Evolutionary conservation across 352 stramenopile species (phyloP).

Genomic region (Globisporangium acanthophoron): DNA sequence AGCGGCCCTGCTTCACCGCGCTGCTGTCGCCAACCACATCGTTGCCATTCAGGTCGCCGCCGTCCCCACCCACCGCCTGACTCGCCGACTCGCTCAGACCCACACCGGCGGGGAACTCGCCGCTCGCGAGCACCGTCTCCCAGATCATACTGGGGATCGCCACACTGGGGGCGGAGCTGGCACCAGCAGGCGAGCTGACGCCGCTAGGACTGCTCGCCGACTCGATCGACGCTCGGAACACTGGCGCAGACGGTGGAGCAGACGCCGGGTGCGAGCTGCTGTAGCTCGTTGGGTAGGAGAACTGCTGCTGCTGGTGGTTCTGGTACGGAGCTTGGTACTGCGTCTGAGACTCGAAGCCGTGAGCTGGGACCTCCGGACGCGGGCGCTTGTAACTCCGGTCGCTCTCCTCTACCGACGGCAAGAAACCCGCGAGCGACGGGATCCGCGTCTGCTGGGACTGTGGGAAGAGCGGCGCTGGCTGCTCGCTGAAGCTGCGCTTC

Average conservation of each 20-base stretch:
- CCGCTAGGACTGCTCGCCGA: conserved; percentile 11
- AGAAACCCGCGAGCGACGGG: conserved; percentile 30
- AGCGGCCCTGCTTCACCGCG: conserved; percentile 44
- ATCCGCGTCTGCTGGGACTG: conserved; percentile 25
- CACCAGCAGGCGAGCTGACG: not conserved
- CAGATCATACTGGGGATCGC: conserved; percentile 41
- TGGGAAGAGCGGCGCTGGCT: conserved; percentile 21
- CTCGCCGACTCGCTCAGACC: conserved; percentile 41
- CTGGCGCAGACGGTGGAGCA: not conserved
- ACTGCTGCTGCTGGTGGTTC: conserved; percentile 6
- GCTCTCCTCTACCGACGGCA: conserved; percentile 18
- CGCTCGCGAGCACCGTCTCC: conserved; percentile 52
- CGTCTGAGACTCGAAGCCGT: conserved; percentile 12
- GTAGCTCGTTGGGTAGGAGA: not conserved
- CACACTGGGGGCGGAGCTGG: not conserved
- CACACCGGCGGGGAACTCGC: conserved; percentile 56
- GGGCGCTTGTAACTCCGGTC: conserved; percentile 23
- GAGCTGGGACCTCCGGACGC: conserved; percentile 26
- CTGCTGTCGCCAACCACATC: conserved; percentile 14
- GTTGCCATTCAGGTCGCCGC: conserved; percentile 3
- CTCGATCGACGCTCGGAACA: not conserved
- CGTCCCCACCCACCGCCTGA: conserved; percentile 11
- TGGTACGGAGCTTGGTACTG: conserved; percentile 11
- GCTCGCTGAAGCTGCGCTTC: conserved; percentile 10
- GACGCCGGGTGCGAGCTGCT: not conserved